phyloP scores from a whole-genome alignment of 2,329 filamentous ascomycete genomes.

The Colletotrichum chlorophyti region DNA sequence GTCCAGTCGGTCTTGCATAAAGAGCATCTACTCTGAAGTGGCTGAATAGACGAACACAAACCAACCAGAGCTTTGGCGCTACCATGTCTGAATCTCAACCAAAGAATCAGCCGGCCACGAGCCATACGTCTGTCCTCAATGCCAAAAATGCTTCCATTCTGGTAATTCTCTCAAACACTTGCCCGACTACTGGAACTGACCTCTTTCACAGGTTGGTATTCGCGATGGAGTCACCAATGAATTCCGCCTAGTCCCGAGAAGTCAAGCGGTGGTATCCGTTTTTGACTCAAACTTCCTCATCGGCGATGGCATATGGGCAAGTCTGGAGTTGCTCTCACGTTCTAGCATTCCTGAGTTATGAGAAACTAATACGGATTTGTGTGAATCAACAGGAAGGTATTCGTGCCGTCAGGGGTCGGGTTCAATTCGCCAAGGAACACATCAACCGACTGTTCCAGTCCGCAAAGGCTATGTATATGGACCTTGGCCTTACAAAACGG shows the following conservation, averaged over 20 bases:
- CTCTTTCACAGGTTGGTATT: conserved; percentile 32
- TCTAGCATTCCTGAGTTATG: no score
- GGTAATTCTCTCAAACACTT: conserved; percentile 4
- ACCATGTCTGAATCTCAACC: conserved; percentile 8
- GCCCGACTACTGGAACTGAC: background rate
- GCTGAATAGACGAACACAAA: no score
- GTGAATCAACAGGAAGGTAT: conserved; percentile 34
- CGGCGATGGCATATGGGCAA: conserved; percentile 37
- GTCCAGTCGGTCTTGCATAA: no score
- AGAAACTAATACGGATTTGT: no score
- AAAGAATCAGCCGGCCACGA: conserved; percentile 19
- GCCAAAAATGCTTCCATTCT: conserved; percentile 33
- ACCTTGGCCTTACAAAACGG: conserved; percentile 35
- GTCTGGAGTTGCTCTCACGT: background rate
- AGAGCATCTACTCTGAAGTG: no score
- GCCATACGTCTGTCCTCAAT: conserved; percentile 33
- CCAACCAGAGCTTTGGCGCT: background rate
- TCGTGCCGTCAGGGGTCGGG: conserved; percentile 32
- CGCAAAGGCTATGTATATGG: conserved; percentile 39
- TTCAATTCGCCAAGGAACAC: conserved; percentile 37
- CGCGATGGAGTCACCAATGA: conserved; percentile 34
- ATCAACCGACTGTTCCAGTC: conserved; percentile 37
- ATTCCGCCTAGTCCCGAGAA: conserved; percentile 33
- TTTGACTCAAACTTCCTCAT: conserved; percentile 38
- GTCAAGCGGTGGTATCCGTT: conserved; percentile 34